A percentile compares a stretch with the other conserved stretches of the same genome.
phyloP scores from a whole-genome alignment of 1,139 yeast species.

The Pichia sp. region DNA sequence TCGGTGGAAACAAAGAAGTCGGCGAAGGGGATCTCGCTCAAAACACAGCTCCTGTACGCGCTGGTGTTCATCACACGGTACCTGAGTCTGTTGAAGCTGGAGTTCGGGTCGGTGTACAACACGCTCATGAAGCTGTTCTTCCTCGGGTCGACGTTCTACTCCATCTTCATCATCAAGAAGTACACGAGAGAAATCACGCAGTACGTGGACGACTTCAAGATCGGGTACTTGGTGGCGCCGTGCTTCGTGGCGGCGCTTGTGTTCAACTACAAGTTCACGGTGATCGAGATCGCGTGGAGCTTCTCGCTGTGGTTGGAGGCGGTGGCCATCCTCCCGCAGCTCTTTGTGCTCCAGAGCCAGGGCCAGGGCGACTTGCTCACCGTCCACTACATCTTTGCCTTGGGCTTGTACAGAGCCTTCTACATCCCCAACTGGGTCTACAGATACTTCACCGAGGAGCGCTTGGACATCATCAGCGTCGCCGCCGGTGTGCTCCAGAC shows the following conservation, averaged over 20 bases:
- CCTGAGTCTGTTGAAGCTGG: conserved; percentile 55
- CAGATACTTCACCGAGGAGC: conserved; percentile 66
- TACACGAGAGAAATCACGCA: conserved; percentile 49
- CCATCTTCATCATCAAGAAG: conserved; percentile 67
- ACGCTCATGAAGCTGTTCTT: conserved; percentile 76
- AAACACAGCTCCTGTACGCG: conserved; percentile 78
- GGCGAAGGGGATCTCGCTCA: conserved; percentile 79
- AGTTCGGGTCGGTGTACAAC: conserved; percentile 67
- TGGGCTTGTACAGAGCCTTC: conserved; percentile 83
- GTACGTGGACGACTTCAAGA: conserved; percentile 67
- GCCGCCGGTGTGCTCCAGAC: conserved; percentile 85
- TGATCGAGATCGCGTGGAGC: conserved; percentile 67
- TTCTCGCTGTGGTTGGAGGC: conserved; percentile 85
- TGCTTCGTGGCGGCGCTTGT: conserved; percentile 57
- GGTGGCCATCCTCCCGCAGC: conserved; percentile 87
- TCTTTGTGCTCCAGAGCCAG: conserved; percentile 82
- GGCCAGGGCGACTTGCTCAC: conserved; percentile 89
- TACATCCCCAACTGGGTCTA: conserved; percentile 95
- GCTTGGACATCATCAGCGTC: conserved; percentile 67
- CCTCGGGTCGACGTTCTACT: conserved; percentile 69
- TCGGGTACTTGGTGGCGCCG: conserved; percentile 65
- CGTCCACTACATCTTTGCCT: conserved; percentile 86
- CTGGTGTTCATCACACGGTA: conserved; percentile 72
- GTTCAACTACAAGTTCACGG: conserved; percentile 60
- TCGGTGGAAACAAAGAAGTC: conserved; percentile 65